A percentile compares a stretch with the other conserved stretches of the same genome.
Conservation (phyloP, 2,329 filamentous ascomycete genomes). For the Aspergillus sclerotialis region DNA sequence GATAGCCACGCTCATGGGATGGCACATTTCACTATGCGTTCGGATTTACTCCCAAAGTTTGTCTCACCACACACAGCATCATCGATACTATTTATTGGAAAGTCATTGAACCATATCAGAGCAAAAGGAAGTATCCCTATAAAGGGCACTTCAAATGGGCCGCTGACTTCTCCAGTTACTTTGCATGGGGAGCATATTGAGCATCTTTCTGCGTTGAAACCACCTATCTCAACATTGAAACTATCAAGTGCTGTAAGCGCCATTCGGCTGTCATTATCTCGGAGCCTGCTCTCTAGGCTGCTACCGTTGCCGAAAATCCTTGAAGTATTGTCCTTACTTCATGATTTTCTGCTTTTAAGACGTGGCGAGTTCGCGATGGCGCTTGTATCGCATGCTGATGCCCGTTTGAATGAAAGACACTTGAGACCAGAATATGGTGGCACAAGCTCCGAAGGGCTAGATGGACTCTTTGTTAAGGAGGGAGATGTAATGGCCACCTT, state of each 20-base stretch:
- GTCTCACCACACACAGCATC: slow-evolving; percentile 66
- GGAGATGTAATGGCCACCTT: slow-evolving; percentile 76
- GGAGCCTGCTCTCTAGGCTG: slow-evolving; percentile 74
- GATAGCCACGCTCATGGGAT: slow-evolving; percentile 37
- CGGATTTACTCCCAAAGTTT: slow-evolving; percentile 66
- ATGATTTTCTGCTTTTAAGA: slow-evolving; percentile 81
- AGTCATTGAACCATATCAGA: slow-evolving; percentile 77
- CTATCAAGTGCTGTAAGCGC: slow-evolving; percentile 66
- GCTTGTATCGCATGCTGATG: slow-evolving; percentile 77
- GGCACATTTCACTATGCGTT: slow-evolving; percentile 52
- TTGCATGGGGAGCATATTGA: slow-evolving; percentile 37
- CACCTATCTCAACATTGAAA: slow-evolving; percentile 65
- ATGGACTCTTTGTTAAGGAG: slow-evolving; percentile 69
- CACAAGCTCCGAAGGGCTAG: slow-evolving; percentile 47
- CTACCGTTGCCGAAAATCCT: slow-evolving; percentile 70
- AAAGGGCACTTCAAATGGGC: slow-evolving; percentile 20
- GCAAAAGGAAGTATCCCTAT: slow-evolving; percentile 37
- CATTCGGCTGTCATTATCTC: slow-evolving; percentile 74
- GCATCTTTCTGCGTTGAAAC: slow-evolving; percentile 60
- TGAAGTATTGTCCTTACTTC: slow-evolving; percentile 67
- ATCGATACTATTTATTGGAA: slow-evolving; percentile 86
- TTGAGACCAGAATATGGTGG: slow-evolving; percentile 52
- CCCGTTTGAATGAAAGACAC: slow-evolving; percentile 68
- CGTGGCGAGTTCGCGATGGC: slow-evolving; percentile 88
- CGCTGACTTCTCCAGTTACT: slow-evolving; percentile 55